Evolutionary conservation across 2,329 filamentous ascomycete genomes (phyloP).

Genomic region (Lizonia empirigonia): DNA sequence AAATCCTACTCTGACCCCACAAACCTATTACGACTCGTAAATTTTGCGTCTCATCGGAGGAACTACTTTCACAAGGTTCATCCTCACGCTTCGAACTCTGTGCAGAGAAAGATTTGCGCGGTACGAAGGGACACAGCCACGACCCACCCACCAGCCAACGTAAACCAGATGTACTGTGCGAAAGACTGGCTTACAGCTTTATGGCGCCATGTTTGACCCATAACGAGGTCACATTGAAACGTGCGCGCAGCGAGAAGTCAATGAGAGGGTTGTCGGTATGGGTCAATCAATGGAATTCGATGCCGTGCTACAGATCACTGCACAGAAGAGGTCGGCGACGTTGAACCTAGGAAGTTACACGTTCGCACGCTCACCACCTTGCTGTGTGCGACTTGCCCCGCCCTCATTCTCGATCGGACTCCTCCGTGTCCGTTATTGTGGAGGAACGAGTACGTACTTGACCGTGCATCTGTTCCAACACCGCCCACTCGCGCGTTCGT

Average conservation of each 20-base stretch:
- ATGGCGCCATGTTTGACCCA: conserved; percentile 12
- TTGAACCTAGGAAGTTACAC: conserved; percentile 26
- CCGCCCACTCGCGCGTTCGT: neutral
- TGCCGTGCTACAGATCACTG: conserved; percentile 30
- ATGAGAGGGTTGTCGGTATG: conserved; percentile 28
- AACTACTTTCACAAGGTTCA: conserved; percentile 24
- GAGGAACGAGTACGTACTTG: conserved; percentile 17
- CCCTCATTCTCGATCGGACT: conserved; percentile 21
- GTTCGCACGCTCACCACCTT: conserved; percentile 21
- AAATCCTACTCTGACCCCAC: too few species aligned
- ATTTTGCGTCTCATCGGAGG: conserved; percentile 15
- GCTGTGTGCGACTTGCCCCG: conserved; percentile 23
- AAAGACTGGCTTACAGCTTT: conserved; percentile 10
- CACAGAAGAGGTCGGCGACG: conserved; percentile 35
- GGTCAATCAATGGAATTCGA: conserved; percentile 16
- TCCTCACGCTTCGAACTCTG: conserved; percentile 14
- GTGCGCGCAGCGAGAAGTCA: conserved; percentile 31
- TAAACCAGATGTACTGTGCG: conserved; percentile 27
- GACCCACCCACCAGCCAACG: conserved; percentile 22
- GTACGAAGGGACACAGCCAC: conserved; percentile 20
- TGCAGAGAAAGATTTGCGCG: conserved; percentile 30
- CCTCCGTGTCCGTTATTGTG: conserved; percentile 15
- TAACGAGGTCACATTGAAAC: neutral
- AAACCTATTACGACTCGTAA: conserved; percentile 23
- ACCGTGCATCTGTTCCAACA: conserved; percentile 6